Evolutionary conservation across 306 rosid species (phyloP).

Genomic region (Lithocarpus polystachyus): DNA sequence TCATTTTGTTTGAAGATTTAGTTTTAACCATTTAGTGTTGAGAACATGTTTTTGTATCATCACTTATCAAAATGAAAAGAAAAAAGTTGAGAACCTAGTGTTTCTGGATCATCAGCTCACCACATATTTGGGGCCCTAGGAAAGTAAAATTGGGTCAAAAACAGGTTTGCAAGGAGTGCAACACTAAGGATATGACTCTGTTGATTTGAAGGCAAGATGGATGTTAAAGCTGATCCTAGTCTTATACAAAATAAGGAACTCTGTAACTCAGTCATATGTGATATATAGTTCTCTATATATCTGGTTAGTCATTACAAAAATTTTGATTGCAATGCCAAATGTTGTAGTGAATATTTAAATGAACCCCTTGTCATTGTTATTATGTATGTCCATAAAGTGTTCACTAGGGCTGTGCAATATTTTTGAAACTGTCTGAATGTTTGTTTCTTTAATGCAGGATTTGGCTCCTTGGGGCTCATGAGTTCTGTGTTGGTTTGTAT

Average conservation of each 20-base stretch:
- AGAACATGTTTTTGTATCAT: not conserved
- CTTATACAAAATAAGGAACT: not conserved
- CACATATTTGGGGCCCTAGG: not conserved
- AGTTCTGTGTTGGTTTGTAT: slow-evolving; percentile 81
- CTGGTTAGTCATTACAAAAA: not conserved
- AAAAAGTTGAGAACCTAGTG: too few relatives aligned
- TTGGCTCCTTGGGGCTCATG: slow-evolving; percentile 98
- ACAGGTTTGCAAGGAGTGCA: not conserved
- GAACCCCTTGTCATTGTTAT: not conserved
- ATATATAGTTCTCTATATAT: not conserved
- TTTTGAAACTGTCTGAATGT: slow-evolving; percentile 23
- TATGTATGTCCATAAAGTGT: not conserved
- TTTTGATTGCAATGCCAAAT: not conserved
- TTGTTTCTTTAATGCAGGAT: slow-evolving; percentile 57
- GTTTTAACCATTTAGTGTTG: not conserved
- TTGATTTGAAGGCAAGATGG: not conserved
- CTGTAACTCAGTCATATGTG: not conserved
- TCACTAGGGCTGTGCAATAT: not conserved
- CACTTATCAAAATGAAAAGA: not conserved
- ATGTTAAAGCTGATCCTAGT: not conserved
- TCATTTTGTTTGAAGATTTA: not conserved
- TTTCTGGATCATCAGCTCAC: not conserved
- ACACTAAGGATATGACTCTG: not conserved
- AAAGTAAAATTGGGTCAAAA: not conserved
- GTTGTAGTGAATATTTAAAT: not conserved